These are phyloP conservation scores for Trichopus zeylanicus DNA, from an alignment of 116 monocot species.

Conservation along the genomic window DNA sequence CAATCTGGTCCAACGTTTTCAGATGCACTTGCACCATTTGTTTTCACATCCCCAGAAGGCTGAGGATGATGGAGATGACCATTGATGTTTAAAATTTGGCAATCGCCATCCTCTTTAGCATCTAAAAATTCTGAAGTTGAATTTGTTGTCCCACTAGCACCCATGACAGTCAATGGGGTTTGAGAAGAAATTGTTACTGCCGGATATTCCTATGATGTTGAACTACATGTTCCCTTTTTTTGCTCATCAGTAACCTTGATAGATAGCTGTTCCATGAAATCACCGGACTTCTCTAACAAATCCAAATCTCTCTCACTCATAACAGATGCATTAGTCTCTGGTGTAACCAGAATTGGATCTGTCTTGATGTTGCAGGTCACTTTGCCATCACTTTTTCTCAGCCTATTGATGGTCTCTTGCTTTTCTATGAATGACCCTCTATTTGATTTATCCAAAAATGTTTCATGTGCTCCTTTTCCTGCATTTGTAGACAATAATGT, in stretches of 20 bases:
- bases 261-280: not conserved
- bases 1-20: slow-evolving; percentile 12
- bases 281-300: slow-evolving; percentile 1
- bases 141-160: slow-evolving; percentile 3
- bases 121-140: slow-evolving; percentile 8
- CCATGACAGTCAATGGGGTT: slow-evolving; percentile 9
- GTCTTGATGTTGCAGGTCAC: slow-evolving; percentile 22
- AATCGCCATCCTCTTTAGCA: slow-evolving; percentile 7
- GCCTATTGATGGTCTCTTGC: slow-evolving; percentile 13
- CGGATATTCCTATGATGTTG: not conserved
- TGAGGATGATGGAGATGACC: slow-evolving; percentile 13
- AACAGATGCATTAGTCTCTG: slow-evolving; percentile 39
- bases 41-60: slow-evolving; percentile 6
- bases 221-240: slow-evolving; percentile 7
- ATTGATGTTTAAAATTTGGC: slow-evolving; percentile 3
- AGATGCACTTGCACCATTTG: slow-evolving; percentile 17
- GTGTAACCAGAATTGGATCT: slow-evolving; percentile 24
- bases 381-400: slow-evolving; percentile 12
- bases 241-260: slow-evolving; percentile 10
- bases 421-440: slow-evolving; percentile 12
- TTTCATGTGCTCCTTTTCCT: slow-evolving; percentile 2
- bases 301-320: slow-evolving; percentile 23
- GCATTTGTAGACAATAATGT: slow-evolving; percentile 10
- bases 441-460: slow-evolving; percentile 13
- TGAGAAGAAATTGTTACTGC: not conserved